phyloP scores from a whole-genome alignment of 2,329 filamentous ascomycete species.

The Colletotrichum abscissum region DNA sequence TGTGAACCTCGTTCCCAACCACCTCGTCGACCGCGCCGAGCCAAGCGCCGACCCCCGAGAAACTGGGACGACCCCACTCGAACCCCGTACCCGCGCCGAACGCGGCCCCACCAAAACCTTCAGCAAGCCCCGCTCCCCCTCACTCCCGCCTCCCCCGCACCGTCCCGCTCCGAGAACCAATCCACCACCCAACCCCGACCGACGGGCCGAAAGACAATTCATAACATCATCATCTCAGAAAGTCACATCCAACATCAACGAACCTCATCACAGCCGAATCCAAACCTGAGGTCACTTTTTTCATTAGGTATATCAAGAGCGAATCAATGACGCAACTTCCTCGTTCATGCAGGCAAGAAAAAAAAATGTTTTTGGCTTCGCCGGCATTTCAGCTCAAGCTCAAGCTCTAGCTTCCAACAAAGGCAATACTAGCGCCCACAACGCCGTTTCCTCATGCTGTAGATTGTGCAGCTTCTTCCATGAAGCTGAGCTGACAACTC shows the following conservation, averaged over 20 bases:
- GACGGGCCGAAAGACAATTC: too few relatives aligned
- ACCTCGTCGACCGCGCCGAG: neutral
- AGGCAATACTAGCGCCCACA: neutral
- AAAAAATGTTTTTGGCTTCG: neutral
- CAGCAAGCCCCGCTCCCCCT: neutral
- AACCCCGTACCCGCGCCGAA: too few relatives aligned
- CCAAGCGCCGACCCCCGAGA: neutral
- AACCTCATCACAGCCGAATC: too few relatives aligned
- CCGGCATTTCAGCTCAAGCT: neutral
- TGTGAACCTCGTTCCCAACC: neutral
- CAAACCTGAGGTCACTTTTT: too few relatives aligned
- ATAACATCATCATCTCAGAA: too few relatives aligned
- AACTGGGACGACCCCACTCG: too few relatives aligned
- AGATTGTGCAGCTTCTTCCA: neutral
- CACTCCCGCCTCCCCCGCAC: neutral
- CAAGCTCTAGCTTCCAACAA: neutral
- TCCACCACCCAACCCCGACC: neutral
- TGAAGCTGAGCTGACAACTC: neutral
- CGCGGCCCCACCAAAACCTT: too few relatives aligned
- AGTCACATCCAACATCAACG: too few relatives aligned
- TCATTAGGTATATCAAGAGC: too few relatives aligned
- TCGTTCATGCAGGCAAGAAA: neutral
- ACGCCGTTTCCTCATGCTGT: slow-evolving; percentile 27
- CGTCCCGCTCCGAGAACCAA: neutral
- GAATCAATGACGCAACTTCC: neutral